phyloP scores from a whole-genome alignment of 306 rosid genomes.

The Carpinus viminea region DNA sequence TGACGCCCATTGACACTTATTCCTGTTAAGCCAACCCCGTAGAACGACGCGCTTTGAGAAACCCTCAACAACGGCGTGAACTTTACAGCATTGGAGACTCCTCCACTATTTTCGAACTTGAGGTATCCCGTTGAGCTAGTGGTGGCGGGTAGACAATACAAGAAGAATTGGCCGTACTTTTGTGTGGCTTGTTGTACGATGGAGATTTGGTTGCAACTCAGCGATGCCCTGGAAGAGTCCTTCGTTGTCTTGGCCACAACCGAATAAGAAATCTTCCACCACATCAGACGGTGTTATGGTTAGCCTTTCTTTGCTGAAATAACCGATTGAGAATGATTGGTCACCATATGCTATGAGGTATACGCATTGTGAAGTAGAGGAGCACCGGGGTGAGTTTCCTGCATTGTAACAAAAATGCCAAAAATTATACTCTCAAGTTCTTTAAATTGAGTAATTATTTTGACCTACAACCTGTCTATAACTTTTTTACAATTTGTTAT shows the following conservation, averaged over 20 bases:
- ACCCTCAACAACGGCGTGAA: constrained; percentile 52
- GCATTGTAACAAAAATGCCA: not conserved
- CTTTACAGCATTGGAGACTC: constrained; percentile 10
- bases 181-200: constrained; percentile 59
- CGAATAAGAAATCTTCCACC: constrained; percentile 45
- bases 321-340: constrained; percentile 58
- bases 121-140: constrained; percentile 56
- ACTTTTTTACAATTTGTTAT: too few species aligned
- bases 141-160: constrained; percentile 76
- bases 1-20: constrained; percentile 39
- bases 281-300: constrained; percentile 31
- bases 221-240: constrained; percentile 63
- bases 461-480: too few species aligned
- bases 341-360: constrained; percentile 60
- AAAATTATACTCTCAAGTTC: too few species aligned
- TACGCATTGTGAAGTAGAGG: constrained; percentile 37
- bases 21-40: constrained; percentile 45
- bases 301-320: constrained; percentile 49
- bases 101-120: constrained; percentile 24
- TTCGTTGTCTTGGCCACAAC: constrained; percentile 72
- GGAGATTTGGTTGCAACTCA: constrained; percentile 59
- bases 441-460: too few species aligned
- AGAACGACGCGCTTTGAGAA: constrained; percentile 33
- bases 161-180: constrained; percentile 50
- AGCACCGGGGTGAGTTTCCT: constrained; percentile 50